Conservation (phyloP, 2,329 filamentous ascomycete genomes). For the Pseudogymnoascus sp. region DNA sequence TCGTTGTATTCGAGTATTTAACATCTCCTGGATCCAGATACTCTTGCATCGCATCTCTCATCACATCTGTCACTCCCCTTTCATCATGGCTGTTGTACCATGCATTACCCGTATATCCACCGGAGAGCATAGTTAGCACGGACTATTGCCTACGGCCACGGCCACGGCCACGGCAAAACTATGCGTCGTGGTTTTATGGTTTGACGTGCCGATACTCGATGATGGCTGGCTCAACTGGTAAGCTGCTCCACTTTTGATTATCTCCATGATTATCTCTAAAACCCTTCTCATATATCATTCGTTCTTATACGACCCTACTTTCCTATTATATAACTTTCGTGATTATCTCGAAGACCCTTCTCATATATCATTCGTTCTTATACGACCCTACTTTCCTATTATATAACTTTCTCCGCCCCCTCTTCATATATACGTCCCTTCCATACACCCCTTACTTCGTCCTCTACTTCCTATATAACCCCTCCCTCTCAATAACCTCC, state of each 20-base stretch:
- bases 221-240: neutral
- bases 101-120: neutral
- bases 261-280: neutral
- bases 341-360: neutral
- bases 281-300: neutral
- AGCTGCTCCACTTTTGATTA: neutral
- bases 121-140: neutral
- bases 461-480: constrained; percentile 43
- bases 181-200: neutral
- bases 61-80: neutral
- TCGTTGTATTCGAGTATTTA: neutral
- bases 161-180: neutral
- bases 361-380: neutral
- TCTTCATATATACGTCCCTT: too few species aligned
- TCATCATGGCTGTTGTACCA: neutral
- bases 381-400: neutral
- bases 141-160: neutral
- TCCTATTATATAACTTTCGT: neutral
- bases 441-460: neutral
- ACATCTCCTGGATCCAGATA: neutral
- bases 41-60: too few species aligned
- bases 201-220: neutral
- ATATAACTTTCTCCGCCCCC: neutral
- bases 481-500: constrained; percentile 47
- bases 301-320: neutral